Evolutionary conservation across 2,329 filamentous ascomycete genomes (phyloP).

Genomic region (Aspergillus ibericus): DNA sequence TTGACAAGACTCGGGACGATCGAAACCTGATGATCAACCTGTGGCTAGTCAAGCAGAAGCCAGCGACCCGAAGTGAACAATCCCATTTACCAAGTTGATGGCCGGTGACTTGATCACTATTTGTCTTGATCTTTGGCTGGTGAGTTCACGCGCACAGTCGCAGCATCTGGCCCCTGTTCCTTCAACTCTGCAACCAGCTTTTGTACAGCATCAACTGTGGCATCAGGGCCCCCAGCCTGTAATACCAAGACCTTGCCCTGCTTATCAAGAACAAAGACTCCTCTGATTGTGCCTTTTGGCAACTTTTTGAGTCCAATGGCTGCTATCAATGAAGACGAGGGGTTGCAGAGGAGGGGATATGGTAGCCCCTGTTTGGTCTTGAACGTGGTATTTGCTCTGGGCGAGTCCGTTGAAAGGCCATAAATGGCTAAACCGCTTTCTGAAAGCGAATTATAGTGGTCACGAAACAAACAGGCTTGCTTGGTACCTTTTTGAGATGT

Average conservation of each 20-base stretch:
- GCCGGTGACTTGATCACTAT: no score
- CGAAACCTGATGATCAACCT: not conserved
- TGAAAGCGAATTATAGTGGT: constrained; percentile 74
- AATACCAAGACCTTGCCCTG: constrained; percentile 74
- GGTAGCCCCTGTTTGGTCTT: constrained; percentile 86
- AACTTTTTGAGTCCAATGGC: constrained; percentile 89
- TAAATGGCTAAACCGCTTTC: constrained; percentile 81
- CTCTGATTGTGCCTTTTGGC: constrained; percentile 76
- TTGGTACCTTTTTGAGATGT: constrained; percentile 67
- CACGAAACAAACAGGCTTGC: constrained; percentile 91
- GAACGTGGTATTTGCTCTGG: constrained; percentile 91
- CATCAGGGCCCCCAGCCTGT: constrained; percentile 72
- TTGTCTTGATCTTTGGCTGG: not conserved
- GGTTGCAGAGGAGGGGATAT: constrained; percentile 86
- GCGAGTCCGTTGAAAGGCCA: constrained; percentile 82
- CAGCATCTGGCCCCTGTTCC: not conserved
- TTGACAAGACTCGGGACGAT: not conserved
- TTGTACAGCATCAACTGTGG: constrained; percentile 74
- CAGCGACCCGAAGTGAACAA: not conserved
- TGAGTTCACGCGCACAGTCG: not conserved
- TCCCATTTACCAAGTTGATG: no score
- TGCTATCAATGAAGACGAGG: constrained; percentile 68
- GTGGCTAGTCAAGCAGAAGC: not conserved
- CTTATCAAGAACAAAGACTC: constrained; percentile 86
- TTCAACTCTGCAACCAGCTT: constrained; percentile 57